phyloP scores from a whole-genome alignment of 2,329 filamentous ascomycete genomes.

The Raffaelea albimanens region DNA sequence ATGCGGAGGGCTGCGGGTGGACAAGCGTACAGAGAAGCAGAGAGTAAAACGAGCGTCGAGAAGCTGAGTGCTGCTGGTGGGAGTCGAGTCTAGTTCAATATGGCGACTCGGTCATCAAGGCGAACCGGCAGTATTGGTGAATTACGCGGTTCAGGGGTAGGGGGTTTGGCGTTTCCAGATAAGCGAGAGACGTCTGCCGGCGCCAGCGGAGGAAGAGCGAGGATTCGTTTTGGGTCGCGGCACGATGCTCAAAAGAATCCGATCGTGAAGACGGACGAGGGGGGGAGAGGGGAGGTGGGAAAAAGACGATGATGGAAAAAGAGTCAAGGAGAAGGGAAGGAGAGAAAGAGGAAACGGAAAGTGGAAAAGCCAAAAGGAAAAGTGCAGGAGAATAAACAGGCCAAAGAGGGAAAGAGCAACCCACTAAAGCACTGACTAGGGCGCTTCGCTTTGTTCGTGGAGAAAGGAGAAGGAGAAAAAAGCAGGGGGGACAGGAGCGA shows the following conservation, averaged over 20 bases:
- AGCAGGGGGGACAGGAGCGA: not conserved
- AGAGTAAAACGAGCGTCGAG: not conserved
- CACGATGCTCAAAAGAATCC: no score
- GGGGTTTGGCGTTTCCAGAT: not conserved
- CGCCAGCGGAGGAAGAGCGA: not conserved
- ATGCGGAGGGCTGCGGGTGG: no score
- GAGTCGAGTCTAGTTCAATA: no score
- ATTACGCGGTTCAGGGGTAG: no score
- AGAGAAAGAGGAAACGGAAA: not conserved
- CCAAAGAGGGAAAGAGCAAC: not conserved
- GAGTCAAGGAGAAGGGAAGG: not conserved
- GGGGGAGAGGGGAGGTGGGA: not conserved
- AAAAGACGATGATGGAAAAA: not conserved
- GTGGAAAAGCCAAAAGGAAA: not conserved
- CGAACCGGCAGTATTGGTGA: no score
- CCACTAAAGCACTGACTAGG: no score
- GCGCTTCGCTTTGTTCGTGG: not conserved
- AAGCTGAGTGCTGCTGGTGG: not conserved
- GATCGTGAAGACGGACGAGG: no score
- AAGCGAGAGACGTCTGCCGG: not conserved
- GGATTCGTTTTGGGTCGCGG: no score
- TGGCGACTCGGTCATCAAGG: no score
- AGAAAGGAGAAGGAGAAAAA: not conserved
- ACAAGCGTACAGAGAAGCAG: not conserved
- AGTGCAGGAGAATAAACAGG: slow-evolving; percentile 1